Evolutionary conservation across 805 yeast genomes (phyloP), one percentile per base, ranked within the genome.

Genomic region (Pichia ethanolica): DNA sequence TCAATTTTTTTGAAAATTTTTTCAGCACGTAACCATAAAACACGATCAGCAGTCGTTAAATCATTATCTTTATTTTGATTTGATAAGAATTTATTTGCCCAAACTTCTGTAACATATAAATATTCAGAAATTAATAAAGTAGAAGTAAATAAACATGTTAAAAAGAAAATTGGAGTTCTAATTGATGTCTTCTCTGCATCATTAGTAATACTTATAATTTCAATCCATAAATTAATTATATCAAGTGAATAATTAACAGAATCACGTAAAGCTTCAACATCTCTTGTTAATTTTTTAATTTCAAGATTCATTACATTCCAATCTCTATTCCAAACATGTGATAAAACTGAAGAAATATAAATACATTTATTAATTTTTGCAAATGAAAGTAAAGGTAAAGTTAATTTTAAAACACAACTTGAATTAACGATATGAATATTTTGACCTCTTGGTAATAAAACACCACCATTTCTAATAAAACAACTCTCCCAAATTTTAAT

Each of bases 151-250:
- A 83, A 74, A 60, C 89, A 82, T 0, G 89, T 81, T 33, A 84
- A 74, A 58, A 86, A 82, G 62, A 83, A 84, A 30, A 84, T 84
- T 1, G 93, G 93, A 0, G 91, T 83, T 54, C 89, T 70, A 34
- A 83, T 73, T 1, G 87, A 79, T 0, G 86, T 79, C 60, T 79
- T 77, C 54, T 79, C 82, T 0, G 85, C 81, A 61, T 83, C 84
- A 46, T 77, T 76, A 32, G 75, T 76, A 45, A 81, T 77, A 3
- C 83, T 75, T n/a, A 83, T 81, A 45, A 83, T 79, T 53, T 81
- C 84, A 44, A 79, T 78, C 95, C 93, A 86, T 39, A 84, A 67
- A 51, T 81, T 76, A 48, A 86, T 69, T 32, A 84, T 76, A 52
- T 75, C 81, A 41, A 82, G 59, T 1, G 83, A 77, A 56, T 78